Percentiles rank a stretch among this genome's conserved stretches.
Conservation (phyloP, 2,329 filamentous ascomycete genomes). For the Penicillium fuscoglaucum region DNA sequence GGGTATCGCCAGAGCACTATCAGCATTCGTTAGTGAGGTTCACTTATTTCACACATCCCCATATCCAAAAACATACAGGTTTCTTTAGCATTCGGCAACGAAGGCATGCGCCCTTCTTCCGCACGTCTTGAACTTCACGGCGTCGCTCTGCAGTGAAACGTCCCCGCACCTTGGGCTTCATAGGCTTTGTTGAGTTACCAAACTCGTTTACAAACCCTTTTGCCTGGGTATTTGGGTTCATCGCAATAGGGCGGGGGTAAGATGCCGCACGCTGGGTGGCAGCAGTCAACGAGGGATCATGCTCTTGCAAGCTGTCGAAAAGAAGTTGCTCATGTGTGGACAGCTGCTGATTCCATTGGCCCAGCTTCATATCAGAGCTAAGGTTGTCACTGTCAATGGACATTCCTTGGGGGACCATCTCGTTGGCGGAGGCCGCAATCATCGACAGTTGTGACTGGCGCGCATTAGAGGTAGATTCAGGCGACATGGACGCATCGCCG, state of each 20-base stretch:
- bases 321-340: slow-evolving; percentile 42
- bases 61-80: slow-evolving; percentile 42
- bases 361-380: slow-evolving; percentile 33
- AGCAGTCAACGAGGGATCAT: slow-evolving; percentile 41
- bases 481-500: slow-evolving; percentile 35
- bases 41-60: not conserved
- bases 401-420: slow-evolving; percentile 45
- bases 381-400: slow-evolving; percentile 37
- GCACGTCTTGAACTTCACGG: slow-evolving; percentile 60
- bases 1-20: slow-evolving; percentile 59
- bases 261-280: slow-evolving; percentile 42
- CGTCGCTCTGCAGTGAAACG: slow-evolving; percentile 58
- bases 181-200: slow-evolving; percentile 42
- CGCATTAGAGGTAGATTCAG: slow-evolving; percentile 38
- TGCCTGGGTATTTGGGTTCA: slow-evolving; percentile 42
- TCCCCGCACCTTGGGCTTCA: slow-evolving; percentile 53
- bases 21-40: slow-evolving; percentile 9
- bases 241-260: slow-evolving; percentile 46
- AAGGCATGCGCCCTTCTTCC: slow-evolving; percentile 62
- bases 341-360: slow-evolving; percentile 38
- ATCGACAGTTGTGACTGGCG: slow-evolving; percentile 47
- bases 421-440: slow-evolving; percentile 49
- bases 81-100: slow-evolving; percentile 66
- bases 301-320: slow-evolving; percentile 43
- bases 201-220: slow-evolving; percentile 45